phyloP scores from a whole-genome alignment of 306 rosid genomes.

The Trifolium dubium region DNA sequence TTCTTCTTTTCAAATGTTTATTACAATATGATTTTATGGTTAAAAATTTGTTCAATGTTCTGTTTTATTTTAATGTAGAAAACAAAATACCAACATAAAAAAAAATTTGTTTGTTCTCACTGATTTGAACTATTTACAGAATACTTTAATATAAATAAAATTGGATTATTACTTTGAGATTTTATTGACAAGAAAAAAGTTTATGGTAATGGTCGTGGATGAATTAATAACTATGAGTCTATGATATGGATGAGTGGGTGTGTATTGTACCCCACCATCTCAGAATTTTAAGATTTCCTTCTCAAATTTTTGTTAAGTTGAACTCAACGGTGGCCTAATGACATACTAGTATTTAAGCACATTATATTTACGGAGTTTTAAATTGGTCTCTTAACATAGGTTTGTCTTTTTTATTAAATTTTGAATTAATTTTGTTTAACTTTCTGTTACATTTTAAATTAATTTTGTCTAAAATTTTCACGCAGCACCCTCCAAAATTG shows the following conservation, averaged over 20 bases:
- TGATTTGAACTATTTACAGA: not conserved
- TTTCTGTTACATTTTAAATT: too few species aligned
- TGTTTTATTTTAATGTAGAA: not conserved
- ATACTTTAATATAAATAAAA: conserved; percentile 7
- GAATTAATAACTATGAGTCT: too few species aligned
- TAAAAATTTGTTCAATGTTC: not conserved
- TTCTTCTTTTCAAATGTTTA: conserved; percentile 23
- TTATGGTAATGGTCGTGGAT: conserved; percentile 45
- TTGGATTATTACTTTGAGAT: conserved; percentile 13
- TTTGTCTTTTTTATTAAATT: too few species aligned
- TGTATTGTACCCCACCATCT: conserved; percentile 55
- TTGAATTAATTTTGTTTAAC: too few species aligned
- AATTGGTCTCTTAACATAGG: too few species aligned
- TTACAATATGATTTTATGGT: not conserved
- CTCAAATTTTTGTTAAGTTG: conserved; percentile 11
- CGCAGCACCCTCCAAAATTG: too few species aligned
- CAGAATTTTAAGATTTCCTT: conserved; percentile 36
- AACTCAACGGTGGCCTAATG: conserved; percentile 16
- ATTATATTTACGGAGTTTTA: too few species aligned
- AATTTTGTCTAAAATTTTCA: too few species aligned
- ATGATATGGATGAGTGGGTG: conserved; percentile 45
- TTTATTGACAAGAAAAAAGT: conserved; percentile 29
- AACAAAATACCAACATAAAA: not conserved
- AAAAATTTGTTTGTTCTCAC: not conserved
- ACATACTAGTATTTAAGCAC: conserved; percentile 6